A percentile compares a stretch with the other conserved stretches of the same genome.
Conservation (phyloP, 2,329 filamentous ascomycete species). For the Verticillium isaacii region DNA sequence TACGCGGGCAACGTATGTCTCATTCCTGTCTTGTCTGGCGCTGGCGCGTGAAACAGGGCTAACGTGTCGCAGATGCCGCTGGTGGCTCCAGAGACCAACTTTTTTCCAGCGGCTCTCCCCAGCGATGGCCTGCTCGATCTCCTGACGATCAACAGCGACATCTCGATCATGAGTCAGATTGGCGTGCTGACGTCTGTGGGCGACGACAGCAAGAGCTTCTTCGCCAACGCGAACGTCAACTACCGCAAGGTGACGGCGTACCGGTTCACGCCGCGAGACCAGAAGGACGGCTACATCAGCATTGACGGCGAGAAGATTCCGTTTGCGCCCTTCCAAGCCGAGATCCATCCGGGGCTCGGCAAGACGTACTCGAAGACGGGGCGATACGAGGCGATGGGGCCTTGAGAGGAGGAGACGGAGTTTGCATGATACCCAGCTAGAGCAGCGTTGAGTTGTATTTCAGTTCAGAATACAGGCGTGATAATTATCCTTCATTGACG, state of each 20-base stretch:
- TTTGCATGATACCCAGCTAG: neutral
- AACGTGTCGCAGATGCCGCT: conserved; percentile 64
- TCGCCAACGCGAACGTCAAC: conserved; percentile 71
- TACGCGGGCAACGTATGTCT: conserved; percentile 74
- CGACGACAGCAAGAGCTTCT: conserved; percentile 70
- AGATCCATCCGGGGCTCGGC: conserved; percentile 78
- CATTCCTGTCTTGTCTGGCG: neutral
- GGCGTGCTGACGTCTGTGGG: conserved; percentile 23
- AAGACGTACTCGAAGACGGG: conserved; percentile 77
- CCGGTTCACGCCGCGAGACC: conserved; percentile 70
- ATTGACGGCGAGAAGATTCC: conserved; percentile 88
- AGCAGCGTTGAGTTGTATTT: neutral
- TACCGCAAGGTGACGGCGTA: conserved; percentile 88
- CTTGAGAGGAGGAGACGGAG: conserved; percentile 15
- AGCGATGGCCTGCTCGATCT: conserved; percentile 85
- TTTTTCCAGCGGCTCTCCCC: conserved; percentile 79
- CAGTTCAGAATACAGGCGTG: neutral
- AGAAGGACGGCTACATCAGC: conserved; percentile 77
- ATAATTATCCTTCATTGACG: neutral
- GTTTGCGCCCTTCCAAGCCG: conserved; percentile 86
- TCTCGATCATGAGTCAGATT: conserved; percentile 62
- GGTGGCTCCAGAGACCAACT: conserved; percentile 82
- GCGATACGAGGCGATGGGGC: conserved; percentile 63
- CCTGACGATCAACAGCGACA: conserved; percentile 71
- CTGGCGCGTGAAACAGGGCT: neutral